phyloP scores from a whole-genome alignment of 352 stramenopile species.

The Phytophthora fragariaefolia region DNA sequence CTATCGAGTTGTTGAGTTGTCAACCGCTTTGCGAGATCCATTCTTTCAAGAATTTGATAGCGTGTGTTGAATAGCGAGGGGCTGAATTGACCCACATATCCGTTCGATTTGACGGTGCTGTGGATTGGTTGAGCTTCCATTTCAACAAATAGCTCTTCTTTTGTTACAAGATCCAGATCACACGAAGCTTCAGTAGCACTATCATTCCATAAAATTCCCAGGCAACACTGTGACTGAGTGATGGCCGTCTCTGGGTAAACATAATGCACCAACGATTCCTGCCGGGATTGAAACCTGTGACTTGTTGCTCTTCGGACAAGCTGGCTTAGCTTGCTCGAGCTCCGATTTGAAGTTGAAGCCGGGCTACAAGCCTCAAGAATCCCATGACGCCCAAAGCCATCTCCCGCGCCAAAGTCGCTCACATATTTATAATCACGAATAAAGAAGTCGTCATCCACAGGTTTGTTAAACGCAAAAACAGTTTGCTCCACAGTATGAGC shows the following conservation, averaged over 20 bases:
- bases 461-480: conserved; percentile 16
- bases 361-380: not conserved
- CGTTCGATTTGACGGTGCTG: not conserved
- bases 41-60: conserved; percentile 17
- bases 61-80: not conserved
- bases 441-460: conserved; percentile 21
- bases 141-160: not conserved
- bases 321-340: conserved; percentile 9
- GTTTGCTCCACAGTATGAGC: not conserved
- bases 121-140: conserved; percentile 1
- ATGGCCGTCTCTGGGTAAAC: conserved; percentile 42
- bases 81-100: not conserved
- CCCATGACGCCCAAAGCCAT: conserved; percentile 24
- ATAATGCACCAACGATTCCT: conserved; percentile 10
- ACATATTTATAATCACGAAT: conserved; percentile 11
- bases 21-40: conserved; percentile 11
- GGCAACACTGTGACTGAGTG: conserved; percentile 46
- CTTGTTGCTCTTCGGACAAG: conserved; percentile 10
- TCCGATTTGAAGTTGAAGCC: not conserved
- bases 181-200: not conserved
- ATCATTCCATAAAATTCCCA: conserved; percentile 33
- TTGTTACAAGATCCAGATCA: conserved; percentile 1
- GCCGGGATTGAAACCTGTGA: not conserved
- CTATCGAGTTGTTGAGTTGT: conserved; percentile 10
- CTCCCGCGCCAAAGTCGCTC: conserved; percentile 6